phyloP scores from a whole-genome alignment of 2,329 filamentous ascomycete genomes.

The Acrocalymma vagum region DNA sequence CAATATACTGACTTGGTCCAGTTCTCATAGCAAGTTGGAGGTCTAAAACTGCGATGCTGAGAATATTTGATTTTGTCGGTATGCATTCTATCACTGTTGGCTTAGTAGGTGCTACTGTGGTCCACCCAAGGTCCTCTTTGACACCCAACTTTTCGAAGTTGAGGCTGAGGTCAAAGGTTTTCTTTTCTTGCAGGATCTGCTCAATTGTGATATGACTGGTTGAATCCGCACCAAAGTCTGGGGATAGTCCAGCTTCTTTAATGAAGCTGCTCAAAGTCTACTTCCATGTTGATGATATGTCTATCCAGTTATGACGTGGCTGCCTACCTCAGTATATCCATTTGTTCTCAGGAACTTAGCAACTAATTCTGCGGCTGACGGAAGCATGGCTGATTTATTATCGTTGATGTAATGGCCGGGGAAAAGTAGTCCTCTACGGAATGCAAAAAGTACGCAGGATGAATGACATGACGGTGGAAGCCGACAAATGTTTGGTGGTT shows the following conservation, averaged over 20 bases:
- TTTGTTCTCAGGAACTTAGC: constrained; percentile 52
- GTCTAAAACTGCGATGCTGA: constrained; percentile 56
- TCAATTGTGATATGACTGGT: constrained; percentile 64
- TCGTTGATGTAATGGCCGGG: too few species aligned
- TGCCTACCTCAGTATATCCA: constrained; percentile 49
- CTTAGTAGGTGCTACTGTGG: constrained; percentile 54
- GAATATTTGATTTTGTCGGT: constrained; percentile 61
- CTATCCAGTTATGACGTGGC: constrained; percentile 13
- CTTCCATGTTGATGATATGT: constrained; percentile 13
- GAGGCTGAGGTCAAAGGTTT: constrained; percentile 62
- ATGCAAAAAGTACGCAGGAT: too few species aligned
- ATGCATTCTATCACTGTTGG: constrained; percentile 53
- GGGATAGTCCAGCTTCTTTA: constrained; percentile 62
- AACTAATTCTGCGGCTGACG: constrained; percentile 51
- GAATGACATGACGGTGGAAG: too few species aligned
- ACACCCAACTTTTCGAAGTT: constrained; percentile 64
- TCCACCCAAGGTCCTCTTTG: constrained; percentile 57
- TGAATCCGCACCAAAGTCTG: constrained; percentile 55
- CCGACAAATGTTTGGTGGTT: too few species aligned
- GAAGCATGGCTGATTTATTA: too few species aligned
- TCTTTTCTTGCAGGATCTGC: constrained; percentile 68
- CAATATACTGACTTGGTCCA: constrained; percentile 32
- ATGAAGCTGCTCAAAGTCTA: constrained; percentile 68
- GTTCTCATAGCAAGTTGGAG: constrained; percentile 32
- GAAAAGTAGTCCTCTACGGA: too few species aligned